Evolutionary conservation across 2,329 filamentous ascomycete species (phyloP), one percentile per base, ranked within the genome.

Genomic region (Verticillium klebahnii): DNA sequence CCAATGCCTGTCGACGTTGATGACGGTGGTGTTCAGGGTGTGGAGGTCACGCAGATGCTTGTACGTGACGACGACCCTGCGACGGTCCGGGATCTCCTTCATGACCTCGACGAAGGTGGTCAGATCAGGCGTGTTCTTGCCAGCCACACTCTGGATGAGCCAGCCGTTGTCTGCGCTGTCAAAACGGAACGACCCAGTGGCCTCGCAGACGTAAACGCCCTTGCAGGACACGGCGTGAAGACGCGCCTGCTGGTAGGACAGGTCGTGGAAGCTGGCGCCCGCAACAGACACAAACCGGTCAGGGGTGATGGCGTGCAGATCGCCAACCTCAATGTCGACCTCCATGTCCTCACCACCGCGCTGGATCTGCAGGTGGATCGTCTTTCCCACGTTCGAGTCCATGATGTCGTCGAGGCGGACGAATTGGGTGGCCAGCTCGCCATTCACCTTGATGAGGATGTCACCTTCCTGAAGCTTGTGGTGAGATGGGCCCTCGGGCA

Each of bases 211-310:
- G 72, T 92, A 99, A 19, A 99, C 93, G 37, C 95, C 95, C 73
- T 93, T 89, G 69, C 93, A 90, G 11, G 93, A 89, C 62, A 99
- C 93, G 37, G 93, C 94, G 73, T 97, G 98, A 5, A 97, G 84
- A 11, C 95, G 89, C n/a, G 95, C 93, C 76, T 98, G 93, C 73
- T 99, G 95, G 74, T 99, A 99, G 1, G 96, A 99, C 19, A 99
- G 81, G 72, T 96, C 87, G 78, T 99, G 96, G 80, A 99, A 98
- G 63, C 93, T 94, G 29, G 89, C 95, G 23, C 95, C 96, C 52
- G 93, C 92, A 54, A 98, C 94, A 5, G 93, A 92, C 60, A 98
- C 91, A 72, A 98, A 99, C 64, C 93, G 90, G 76, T 97, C 93
- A 15, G 96, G 95, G 3, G 95, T 98, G 73, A 99, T 99, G 62